Conservation (phyloP, 2,329 filamentous ascomycete species). For the Hypoxylon sp. region DNA sequence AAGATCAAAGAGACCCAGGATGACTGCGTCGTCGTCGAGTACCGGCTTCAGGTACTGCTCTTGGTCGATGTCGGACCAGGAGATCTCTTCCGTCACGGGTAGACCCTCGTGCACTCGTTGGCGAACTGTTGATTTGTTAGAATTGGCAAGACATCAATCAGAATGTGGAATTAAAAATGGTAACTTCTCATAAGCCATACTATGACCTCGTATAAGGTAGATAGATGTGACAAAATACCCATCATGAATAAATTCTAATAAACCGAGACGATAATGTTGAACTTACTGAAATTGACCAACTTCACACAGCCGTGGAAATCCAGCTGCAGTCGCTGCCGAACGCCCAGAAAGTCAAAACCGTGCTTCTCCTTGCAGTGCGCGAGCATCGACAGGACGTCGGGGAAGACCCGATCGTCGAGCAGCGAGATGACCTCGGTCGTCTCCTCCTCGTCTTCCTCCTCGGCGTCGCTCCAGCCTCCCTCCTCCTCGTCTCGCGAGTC, state of each 20-base stretch:
- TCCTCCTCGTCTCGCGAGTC: constrained; percentile 51
- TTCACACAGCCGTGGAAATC: constrained; percentile 80
- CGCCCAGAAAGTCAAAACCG: constrained; percentile 71
- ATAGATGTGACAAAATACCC: neutral
- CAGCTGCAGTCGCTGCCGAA: constrained; percentile 65
- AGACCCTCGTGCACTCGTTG: constrained; percentile 55
- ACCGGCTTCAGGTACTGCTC: constrained; percentile 86
- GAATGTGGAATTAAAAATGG: no score
- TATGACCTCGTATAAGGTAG: neutral
- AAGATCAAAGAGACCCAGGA: constrained; percentile 87
- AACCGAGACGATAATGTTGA: neutral
- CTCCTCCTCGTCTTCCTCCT: constrained; percentile 69
- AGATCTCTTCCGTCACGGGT: constrained; percentile 65
- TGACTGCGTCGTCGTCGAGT: constrained; percentile 86
- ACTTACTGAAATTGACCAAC: constrained; percentile 73
- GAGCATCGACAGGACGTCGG: constrained; percentile 71
- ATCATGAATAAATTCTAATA: neutral
- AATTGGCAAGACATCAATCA: neutral
- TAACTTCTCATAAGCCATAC: no score
- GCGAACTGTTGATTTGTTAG: constrained; percentile 53
- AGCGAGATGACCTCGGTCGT: constrained; percentile 70
- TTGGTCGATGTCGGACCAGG: constrained; percentile 71
- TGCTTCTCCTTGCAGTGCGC: constrained; percentile 72
- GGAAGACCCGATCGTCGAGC: constrained; percentile 72
- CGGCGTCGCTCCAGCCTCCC: constrained; percentile 62